phyloP scores from a whole-genome alignment of 179 eudicot species.

The Silene noctiflora region DNA sequence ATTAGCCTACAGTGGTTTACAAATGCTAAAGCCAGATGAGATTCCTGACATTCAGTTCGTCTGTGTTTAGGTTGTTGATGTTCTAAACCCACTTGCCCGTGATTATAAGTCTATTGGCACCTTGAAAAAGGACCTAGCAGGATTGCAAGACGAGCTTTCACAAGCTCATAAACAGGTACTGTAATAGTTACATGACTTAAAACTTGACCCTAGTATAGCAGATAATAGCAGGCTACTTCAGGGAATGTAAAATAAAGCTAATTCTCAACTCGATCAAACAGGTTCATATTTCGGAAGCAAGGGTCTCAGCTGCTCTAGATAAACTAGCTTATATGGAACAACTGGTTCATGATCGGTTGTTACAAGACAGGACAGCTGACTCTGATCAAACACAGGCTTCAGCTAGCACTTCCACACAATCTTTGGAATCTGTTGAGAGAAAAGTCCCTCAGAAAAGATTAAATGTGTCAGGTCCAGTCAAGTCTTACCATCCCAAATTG shows the following conservation, averaged over 20 bases:
- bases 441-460: slow-evolving; percentile 46
- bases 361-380: slow-evolving; percentile 62
- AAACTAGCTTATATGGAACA: slow-evolving; percentile 94
- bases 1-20: no score
- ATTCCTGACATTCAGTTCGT: slow-evolving; percentile 20
- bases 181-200: no score
- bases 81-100: slow-evolving; percentile 83
- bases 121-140: slow-evolving; percentile 74
- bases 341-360: slow-evolving; percentile 73
- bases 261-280: slow-evolving; percentile 24
- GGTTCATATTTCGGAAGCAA: slow-evolving; percentile 96
- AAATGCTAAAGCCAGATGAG: background rate
- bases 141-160: slow-evolving; percentile 68
- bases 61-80: slow-evolving; percentile 74
- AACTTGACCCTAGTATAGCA: no score
- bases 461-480: slow-evolving; percentile 85
- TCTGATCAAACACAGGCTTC: slow-evolving; percentile 36
- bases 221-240: no score
- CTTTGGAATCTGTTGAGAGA: slow-evolving; percentile 34
- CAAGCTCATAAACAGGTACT: slow-evolving; percentile 74
- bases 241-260: background rate
- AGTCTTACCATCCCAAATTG: slow-evolving; percentile 57
- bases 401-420: slow-evolving; percentile 50
- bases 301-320: slow-evolving; percentile 80
- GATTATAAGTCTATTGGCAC: slow-evolving; percentile 85